Percentiles rank a stretch among this genome's conserved stretches.
phyloP scores from a whole-genome alignment of 768 basidiomycete species.

The Hypholoma sublateritium region DNA sequence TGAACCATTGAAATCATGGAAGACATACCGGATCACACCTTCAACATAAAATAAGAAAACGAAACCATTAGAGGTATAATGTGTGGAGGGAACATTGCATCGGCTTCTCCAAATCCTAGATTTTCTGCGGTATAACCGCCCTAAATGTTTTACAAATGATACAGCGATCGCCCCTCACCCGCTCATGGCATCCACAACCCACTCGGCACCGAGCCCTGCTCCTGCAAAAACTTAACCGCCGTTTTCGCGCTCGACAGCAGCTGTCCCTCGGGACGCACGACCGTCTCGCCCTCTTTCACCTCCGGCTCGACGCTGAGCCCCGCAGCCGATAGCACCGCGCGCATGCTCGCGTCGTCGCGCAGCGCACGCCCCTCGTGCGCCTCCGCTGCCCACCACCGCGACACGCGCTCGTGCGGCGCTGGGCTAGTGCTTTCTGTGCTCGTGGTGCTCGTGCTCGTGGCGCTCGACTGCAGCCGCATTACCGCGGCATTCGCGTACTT shows the following conservation, averaged over 20 bases:
- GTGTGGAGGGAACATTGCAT: too few relatives aligned
- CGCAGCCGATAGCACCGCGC: constrained; percentile 42
- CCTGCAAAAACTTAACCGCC: constrained; percentile 30
- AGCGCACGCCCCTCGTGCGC: constrained; percentile 51
- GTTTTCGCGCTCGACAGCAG: constrained; percentile 31
- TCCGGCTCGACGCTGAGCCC: constrained; percentile 40
- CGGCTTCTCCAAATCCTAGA: too few relatives aligned
- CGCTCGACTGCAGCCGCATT: constrained; percentile 37
- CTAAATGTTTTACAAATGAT: too few relatives aligned
- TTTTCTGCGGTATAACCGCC: too few relatives aligned
- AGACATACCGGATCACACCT: too few relatives aligned
- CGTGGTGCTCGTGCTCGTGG: neutral
- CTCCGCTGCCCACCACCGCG: constrained; percentile 59
- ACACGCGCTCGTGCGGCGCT: constrained; percentile 45
- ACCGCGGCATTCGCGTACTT: constrained; percentile 58
- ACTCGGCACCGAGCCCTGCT: constrained; percentile 29
- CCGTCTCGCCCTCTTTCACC: constrained; percentile 17
- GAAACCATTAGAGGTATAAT: too few relatives aligned
- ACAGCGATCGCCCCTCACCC: too few relatives aligned
- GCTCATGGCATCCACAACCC: constrained; percentile 24
- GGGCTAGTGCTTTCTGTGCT: constrained; percentile 17
- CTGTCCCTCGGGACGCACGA: constrained; percentile 26
- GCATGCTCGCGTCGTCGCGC: constrained; percentile 47
- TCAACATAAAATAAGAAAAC: too few relatives aligned
- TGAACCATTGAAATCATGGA: too few relatives aligned